Base-by-base conservation (phyloP, 2,329 filamentous ascomycete genomes). In the Kalaharituber pfeilii region DNA sequence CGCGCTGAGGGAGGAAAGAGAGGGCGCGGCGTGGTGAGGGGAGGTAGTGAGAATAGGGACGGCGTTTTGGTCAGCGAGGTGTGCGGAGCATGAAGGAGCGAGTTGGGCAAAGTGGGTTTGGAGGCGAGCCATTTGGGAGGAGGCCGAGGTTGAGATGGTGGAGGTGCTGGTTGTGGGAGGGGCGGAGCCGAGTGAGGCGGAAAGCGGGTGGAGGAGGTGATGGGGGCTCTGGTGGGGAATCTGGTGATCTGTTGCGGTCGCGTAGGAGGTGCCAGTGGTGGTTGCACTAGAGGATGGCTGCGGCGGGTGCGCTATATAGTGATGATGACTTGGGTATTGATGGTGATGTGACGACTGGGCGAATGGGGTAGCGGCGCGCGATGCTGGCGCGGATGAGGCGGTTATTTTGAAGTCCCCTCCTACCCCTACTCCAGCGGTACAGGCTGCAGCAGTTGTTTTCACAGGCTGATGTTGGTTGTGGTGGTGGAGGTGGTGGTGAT, bases 51-150 rank as follows among this genome's bases (percentile, higher is more conserved):
- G 54, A 28, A 64, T 64, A 15, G 58, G 53, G 51, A 61, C 60
- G 6, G 55, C 56, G 51, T 63, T 61, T n/a, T 55, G 59, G 50
- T 64, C 62, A 13, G 60, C 61, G 7, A 64, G 56, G 45, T 63
- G 61, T 1, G 62, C 59, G 26, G 57, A 60, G 13, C 57, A 51
- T 22, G 58, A 56, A 22, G 59, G 60, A 13, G 60, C 58, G 27
- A 63, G 60, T 24, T 56, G 57, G 5, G 51, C 49, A 55, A 63
- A 63, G 53, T 63, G 62, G 33, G 57, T 54, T 51, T 59, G 59
- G 5, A 47, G 3, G 22, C 42, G 42, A 22, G 42, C 42, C 42
- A 47, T 47, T 13, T 47, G 42, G 3, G 42, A 15, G 15, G 20
- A 8, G 4, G 33, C 15, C 13, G 33, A 39, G 20, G 33, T 15